Evolutionary conservation across 2,329 filamentous ascomycete species (phyloP), one percentile per base, ranked within the genome.

Genomic region (Didymella sp.): DNA sequence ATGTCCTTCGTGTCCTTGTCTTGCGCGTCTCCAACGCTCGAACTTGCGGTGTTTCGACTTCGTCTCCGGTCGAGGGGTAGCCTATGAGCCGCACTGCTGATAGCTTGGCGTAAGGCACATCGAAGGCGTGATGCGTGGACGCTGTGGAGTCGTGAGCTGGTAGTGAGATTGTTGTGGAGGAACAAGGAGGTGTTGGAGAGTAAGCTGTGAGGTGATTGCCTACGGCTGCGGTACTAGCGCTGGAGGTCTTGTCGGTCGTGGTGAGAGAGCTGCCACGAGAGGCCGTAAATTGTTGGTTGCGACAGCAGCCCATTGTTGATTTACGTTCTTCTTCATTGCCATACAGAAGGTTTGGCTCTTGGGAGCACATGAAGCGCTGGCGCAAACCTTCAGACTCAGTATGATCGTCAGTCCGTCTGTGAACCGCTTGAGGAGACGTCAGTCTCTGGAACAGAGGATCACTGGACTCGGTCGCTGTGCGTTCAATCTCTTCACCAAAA

Each of bases 181-280:
- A 2, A 12, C 24, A 13, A 35, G 22, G 4, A 43, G 12, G 19
- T 22, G 35, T 38, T 2, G 6, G 17, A 11, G 19, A 22, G 8
- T 15, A 6, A 21, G 33, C 4, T 13, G 12, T 41, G 11, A 33
- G 43, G 25, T 46, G 9, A 27, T 25, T 24, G 21, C n/a, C 5
- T n/a, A 22, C 21, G 21, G 22, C n/a, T 17, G 3, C 11, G 12
- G 24, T 15, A 6, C 17, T 24, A 22, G 51, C 9, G 21, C 37
- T 30, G 24, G n/a, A 21, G 15, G 15, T 6, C 17, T n/a, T 15
- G n/a, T 19, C 1, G 17, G 13, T 27, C 24, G 24, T 33, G 17
- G 51, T 54, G 51, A 54, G 51, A 54, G 51, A 54, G 37, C 17
- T 17, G 37, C 28, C 21, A 25, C 27, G 25, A 24, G 21, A n/a